phyloP scores from a whole-genome alignment of 2,329 filamentous ascomycete genomes.

The Coniochaeta sp. region DNA sequence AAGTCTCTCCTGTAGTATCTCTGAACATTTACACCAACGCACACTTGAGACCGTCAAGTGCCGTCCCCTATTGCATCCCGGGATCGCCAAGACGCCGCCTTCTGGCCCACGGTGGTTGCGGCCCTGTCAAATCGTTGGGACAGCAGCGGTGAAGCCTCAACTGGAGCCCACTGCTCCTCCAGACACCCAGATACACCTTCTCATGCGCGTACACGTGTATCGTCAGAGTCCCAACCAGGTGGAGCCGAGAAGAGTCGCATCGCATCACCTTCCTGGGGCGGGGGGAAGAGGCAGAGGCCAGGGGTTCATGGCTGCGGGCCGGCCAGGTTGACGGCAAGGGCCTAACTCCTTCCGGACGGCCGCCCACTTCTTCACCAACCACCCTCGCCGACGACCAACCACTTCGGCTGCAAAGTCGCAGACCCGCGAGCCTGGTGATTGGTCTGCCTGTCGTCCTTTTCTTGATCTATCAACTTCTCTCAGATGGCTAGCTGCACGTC shows the following conservation, averaged over 20 bases:
- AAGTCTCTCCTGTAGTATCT: no score
- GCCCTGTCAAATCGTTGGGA: not conserved
- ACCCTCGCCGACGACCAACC: not conserved
- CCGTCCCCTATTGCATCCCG: no score
- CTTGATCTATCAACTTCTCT: not conserved
- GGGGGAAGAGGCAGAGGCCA: not conserved
- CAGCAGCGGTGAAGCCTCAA: not conserved
- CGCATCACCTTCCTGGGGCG: not conserved
- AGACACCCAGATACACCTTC: no score
- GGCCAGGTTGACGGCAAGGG: not conserved
- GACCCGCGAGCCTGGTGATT: not conserved
- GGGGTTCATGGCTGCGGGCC: not conserved
- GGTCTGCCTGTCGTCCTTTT: not conserved
- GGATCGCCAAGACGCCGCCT: no score
- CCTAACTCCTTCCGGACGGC: not conserved
- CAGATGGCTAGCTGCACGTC: not conserved
- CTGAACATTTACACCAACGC: no score
- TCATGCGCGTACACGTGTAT: not conserved
- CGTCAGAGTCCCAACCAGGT: not conserved
- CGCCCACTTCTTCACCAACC: not conserved
- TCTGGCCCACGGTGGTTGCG: not conserved
- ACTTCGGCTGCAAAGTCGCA: not conserved
- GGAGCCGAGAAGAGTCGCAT: not conserved
- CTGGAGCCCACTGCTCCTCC: not conserved
- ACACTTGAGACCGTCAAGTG: no score